These are phyloP conservation scores for Yarrowia sp. DNA, from an alignment of 805 yeast species.

Conservation along the genomic window DNA sequence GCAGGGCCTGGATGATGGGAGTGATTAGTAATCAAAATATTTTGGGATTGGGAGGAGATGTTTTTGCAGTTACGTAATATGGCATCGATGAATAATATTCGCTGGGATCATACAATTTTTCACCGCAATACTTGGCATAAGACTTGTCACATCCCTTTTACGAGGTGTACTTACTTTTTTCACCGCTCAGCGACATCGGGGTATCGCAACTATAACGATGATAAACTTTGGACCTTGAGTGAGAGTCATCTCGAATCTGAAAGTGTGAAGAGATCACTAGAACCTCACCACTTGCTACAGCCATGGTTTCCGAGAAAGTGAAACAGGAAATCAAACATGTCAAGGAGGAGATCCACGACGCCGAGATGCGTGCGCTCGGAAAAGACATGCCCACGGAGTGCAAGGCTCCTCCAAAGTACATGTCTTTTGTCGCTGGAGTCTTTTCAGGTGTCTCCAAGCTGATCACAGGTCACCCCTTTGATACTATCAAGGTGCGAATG, in stretches of 20 bases:
- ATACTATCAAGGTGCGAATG: slow-evolving; percentile 84
- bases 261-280: neutral
- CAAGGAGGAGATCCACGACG: slow-evolving; percentile 22
- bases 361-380: slow-evolving; percentile 25
- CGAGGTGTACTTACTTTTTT: too few species aligned
- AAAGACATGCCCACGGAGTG: slow-evolving; percentile 15
- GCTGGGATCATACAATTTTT: too few species aligned
- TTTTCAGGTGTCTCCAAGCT: slow-evolving; percentile 87
- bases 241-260: slow-evolving; percentile 21
- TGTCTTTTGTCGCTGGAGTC: slow-evolving; percentile 77
- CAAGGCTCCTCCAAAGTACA: slow-evolving; percentile 29
- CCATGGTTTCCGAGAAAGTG: slow-evolving; percentile 30
- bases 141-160: too few species aligned
- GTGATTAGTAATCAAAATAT: slow-evolving; percentile 5
- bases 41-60: too few species aligned
- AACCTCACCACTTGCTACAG: neutral
- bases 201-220: slow-evolving; percentile 31
- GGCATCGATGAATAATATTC: too few species aligned
- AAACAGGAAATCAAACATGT: slow-evolving; percentile 23
- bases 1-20: neutral
- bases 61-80: too few species aligned
- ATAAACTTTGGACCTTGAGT: neutral
- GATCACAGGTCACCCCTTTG: slow-evolving; percentile 92
- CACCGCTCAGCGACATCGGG: slow-evolving; percentile 35
- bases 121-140: too few species aligned